Conservation (phyloP, 1,284 basidiomycete species). For the Ceratobasidium sp. region DNA sequence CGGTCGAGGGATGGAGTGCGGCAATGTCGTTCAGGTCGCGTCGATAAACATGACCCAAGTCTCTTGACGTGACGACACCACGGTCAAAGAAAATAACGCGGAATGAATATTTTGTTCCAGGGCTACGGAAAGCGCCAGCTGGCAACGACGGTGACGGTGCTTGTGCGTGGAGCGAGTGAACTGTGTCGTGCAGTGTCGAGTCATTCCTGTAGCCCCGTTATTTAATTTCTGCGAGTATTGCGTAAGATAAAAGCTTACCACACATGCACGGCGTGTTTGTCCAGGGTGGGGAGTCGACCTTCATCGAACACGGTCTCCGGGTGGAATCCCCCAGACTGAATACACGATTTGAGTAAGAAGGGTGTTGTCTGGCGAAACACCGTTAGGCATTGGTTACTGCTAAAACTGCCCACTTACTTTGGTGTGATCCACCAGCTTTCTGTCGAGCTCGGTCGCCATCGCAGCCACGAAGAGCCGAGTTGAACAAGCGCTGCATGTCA, state of each 20-base stretch:
- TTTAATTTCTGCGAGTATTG: not conserved
- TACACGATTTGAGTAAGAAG: constrained; percentile 80
- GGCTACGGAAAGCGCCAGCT: constrained; percentile 77
- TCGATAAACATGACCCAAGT: constrained; percentile 80
- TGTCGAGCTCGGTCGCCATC: constrained; percentile 36
- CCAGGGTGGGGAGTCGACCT: constrained; percentile 74
- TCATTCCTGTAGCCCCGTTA: constrained; percentile 69
- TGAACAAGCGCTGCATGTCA: constrained; percentile 21
- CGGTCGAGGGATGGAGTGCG: constrained; percentile 60
- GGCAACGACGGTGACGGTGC: constrained; percentile 66
- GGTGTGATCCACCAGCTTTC: constrained; percentile 6
- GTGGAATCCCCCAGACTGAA: constrained; percentile 82
- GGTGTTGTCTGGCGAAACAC: constrained; percentile 68
- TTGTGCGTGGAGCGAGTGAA: constrained; percentile 72
- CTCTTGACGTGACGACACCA: constrained; percentile 76
- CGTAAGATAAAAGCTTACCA: constrained; percentile 64
- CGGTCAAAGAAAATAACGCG: constrained; percentile 81
- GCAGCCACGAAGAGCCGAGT: constrained; percentile 10
- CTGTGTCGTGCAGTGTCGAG: constrained; percentile 78
- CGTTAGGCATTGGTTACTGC: not conserved
- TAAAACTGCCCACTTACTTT: constrained; percentile 19
- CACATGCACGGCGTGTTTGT: constrained; percentile 77
- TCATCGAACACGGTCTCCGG: constrained; percentile 77
- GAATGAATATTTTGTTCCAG: constrained; percentile 81
- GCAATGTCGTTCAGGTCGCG: constrained; percentile 83